phyloP scores from a whole-genome alignment of 176 grass and related monocot genomes.

The Aegilops umbellulata region DNA sequence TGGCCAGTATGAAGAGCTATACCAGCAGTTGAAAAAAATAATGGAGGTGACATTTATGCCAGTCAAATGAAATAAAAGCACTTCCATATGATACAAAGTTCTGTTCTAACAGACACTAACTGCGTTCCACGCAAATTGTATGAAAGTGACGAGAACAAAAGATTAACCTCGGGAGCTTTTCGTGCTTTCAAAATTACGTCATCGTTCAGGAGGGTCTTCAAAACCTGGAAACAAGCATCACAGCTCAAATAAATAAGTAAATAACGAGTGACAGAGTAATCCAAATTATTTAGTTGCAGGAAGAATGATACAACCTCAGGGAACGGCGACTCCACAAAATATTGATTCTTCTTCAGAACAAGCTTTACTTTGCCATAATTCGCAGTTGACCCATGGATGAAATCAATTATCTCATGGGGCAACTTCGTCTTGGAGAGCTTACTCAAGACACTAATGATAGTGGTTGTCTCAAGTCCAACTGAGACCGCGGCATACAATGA shows the following conservation, averaged over 20 bases:
- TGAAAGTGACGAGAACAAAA: not conserved
- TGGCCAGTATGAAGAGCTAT: not conserved
- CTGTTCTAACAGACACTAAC: slow-evolving; percentile 3
- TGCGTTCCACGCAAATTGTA: not conserved
- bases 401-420: slow-evolving; percentile 88
- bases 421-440: slow-evolving; percentile 94
- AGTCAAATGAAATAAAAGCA: slow-evolving; percentile 2
- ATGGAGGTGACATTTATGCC: not conserved
- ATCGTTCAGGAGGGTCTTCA: slow-evolving; percentile 76
- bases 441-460: slow-evolving; percentile 85
- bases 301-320: slow-evolving; percentile 72
- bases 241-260: slow-evolving; percentile 7
- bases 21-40: not conserved
- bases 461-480: slow-evolving; percentile 82
- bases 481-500: slow-evolving; percentile 97
- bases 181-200: slow-evolving; percentile 61
- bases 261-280: not conserved
- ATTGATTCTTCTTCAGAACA: slow-evolving; percentile 95
- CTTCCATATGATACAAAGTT: slow-evolving; percentile 14
- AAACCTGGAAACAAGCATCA: slow-evolving; percentile 47
- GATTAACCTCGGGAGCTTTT: slow-evolving; percentile 58
- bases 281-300: slow-evolving; percentile 6
- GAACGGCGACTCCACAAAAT: slow-evolving; percentile 91
- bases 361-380: slow-evolving; percentile 99
- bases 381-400: slow-evolving; percentile 88